Base-by-base conservation (phyloP, 2,329 filamentous ascomycete genomes). In the Phoma sp. region DNA sequence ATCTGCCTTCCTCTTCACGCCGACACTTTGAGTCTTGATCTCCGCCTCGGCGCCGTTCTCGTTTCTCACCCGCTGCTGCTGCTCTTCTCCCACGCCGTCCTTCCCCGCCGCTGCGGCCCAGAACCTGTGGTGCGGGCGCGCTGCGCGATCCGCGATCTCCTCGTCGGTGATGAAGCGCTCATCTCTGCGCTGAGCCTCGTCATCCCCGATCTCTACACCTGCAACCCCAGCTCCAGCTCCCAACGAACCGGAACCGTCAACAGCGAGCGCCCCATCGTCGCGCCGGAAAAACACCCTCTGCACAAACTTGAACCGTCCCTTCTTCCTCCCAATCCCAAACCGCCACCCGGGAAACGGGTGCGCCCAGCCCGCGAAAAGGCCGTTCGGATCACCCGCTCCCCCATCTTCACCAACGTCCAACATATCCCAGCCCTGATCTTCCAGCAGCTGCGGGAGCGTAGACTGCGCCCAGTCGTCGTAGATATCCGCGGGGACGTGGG, bases 201-300 rank as follows among this genome's bases (percentile, higher is more conserved):
- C 18, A 18, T 18, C 18, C 18, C 18, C 18, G 18, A 18, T 18
- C 18, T 18, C 18, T 18, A 2, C 18, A 18, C 18, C 18, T 18
- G 18, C 18, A 18, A 18, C 18, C 18, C 2, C 18, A 2, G 18
- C 18, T 18, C 18, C 18, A 18, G 18, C 18, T 18, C 18, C 18
- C 18, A 18, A 18, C 18, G 18, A 18, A 18, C 18, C 18, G 18
- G 18, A 18, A 18, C 18, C 18, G 18, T 18, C 18, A 18, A 18
- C 18, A 18, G 18, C 2, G 18, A 74, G 47, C 8, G 63, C 61
- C 24, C 52, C 44, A 0, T 51, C 23, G 44, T 73, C 65, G 25
- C 64, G 54, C 22, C 72, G 60, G 55, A 72, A 74, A 52, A 74
- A 72, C 3, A 74, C 68, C 8, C 66, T 59, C 43, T 73, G 69